Percentiles rank a stretch among this genome's conserved stretches.
Conservation (phyloP, 306 rosid species). For the Begonia loranthoides region DNA sequence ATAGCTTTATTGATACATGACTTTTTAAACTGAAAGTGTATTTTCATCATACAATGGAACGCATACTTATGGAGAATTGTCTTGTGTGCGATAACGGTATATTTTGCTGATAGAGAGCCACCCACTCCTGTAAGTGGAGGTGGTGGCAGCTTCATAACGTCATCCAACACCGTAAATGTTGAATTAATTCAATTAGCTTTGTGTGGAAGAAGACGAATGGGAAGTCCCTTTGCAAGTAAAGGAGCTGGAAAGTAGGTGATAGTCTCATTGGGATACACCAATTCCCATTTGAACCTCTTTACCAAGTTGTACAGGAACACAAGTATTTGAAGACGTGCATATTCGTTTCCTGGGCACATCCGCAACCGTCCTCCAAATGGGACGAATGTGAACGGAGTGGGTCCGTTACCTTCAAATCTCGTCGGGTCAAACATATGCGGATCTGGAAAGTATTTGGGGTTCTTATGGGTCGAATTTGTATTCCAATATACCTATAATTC, state of each 20-base stretch:
- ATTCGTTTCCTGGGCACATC: constrained; percentile 10
- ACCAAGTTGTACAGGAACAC: constrained; percentile 10
- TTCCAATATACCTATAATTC: constrained; percentile 3
- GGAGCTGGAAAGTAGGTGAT: neutral
- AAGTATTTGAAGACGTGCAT: neutral
- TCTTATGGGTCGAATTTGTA: constrained; percentile 6
- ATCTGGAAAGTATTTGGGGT: neutral
- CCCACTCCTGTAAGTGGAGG: too few relatives aligned
- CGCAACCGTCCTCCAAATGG: constrained; percentile 13
- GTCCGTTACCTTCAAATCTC: constrained; percentile 12
- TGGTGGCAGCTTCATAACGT: too few relatives aligned
- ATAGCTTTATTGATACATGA: too few relatives aligned
- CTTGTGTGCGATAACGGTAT: too few relatives aligned
- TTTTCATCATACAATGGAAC: too few relatives aligned
- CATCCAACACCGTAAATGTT: too few relatives aligned
- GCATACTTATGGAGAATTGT: too few relatives aligned
- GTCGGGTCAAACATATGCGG: constrained; percentile 7
- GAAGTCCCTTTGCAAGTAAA: neutral
- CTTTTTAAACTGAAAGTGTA: too few relatives aligned
- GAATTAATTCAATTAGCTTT: neutral
- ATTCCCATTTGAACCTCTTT: constrained; percentile 1
- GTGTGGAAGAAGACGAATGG: constrained; percentile 3
- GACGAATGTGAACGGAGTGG: constrained; percentile 3
- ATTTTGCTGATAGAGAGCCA: too few relatives aligned
- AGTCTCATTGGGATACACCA: neutral